Conservation (phyloP, 768 basidiomycete species). For the Mycena galopus region DNA sequence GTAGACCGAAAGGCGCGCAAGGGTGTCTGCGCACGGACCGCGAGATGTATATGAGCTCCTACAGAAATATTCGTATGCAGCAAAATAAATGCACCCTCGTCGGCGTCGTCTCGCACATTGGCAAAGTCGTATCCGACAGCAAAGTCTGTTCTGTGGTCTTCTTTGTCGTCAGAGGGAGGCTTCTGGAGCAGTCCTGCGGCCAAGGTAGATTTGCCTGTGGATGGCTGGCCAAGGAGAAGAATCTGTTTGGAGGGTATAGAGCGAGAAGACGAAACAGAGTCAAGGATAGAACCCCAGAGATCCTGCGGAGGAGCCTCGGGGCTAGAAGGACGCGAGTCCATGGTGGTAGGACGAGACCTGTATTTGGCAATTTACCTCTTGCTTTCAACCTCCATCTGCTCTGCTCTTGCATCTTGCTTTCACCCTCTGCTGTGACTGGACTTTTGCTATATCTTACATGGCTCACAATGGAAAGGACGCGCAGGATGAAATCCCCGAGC, state of each 20-base stretch:
- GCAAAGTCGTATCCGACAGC: slow-evolving; percentile 94
- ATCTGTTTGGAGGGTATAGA: slow-evolving; percentile 90
- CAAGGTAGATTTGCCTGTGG: slow-evolving; percentile 83
- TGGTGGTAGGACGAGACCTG: background rate
- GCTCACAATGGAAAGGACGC: slow-evolving; percentile 56
- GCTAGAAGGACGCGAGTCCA: slow-evolving; percentile 70
- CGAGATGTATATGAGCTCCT: slow-evolving; percentile 11
- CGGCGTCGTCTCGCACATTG: slow-evolving; percentile 91
- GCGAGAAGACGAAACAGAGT: slow-evolving; percentile 85
- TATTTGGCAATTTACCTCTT: background rate
- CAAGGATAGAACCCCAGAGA: slow-evolving; percentile 93
- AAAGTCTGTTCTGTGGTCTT: slow-evolving; percentile 77
- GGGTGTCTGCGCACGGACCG: slow-evolving; percentile 69
- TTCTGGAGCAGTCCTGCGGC: slow-evolving; percentile 81
- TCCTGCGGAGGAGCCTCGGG: slow-evolving; percentile 84
- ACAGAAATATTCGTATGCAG: slow-evolving; percentile 15
- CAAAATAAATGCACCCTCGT: slow-evolving; percentile 78
- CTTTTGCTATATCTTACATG: background rate
- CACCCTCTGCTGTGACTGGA: too few species aligned
- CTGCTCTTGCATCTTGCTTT: background rate
- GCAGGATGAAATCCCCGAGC: slow-evolving; percentile 68
- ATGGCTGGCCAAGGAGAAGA: slow-evolving; percentile 84
- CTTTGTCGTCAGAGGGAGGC: slow-evolving; percentile 67
- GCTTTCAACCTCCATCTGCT: background rate
- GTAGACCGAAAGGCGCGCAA: slow-evolving; percentile 91